Evolutionary conservation across 1,284 basidiomycete genomes (phyloP), one percentile per base, ranked within the genome.

Genomic region (Agroathelia rolfsii): DNA sequence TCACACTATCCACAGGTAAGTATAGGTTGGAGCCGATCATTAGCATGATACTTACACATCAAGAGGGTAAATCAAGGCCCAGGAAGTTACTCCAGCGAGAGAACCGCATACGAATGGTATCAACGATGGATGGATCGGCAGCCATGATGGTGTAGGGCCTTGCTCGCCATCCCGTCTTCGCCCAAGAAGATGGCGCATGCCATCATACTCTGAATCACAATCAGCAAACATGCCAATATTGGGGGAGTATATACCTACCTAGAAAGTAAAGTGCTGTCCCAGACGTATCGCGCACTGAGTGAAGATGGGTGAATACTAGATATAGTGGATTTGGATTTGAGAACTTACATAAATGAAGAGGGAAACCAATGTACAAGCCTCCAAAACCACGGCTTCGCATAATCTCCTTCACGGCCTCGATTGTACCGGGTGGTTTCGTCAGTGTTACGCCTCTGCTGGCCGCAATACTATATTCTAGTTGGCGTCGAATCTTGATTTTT

Each of bases 381-480:
- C 59, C 48, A 10, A 82, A 36, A n/a, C 87, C 87, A 42, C 71
- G 76, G 16, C 60, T 51, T 42, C 62, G 63, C 46, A 76, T 69
- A 26, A 84, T 85, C 20, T 84, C 82, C 32, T 59, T 67, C 39
- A 78, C 76, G n/a, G 82, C 80, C 39, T 76, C 66, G 32, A 71
- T 37, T n/a, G 83, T 89, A 24, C 69, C 66, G 17, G 83, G 84
- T 10, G 83, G 74, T 49, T 78, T 84, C 4, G 57, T 58, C 31
- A 87, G 50, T 10, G 66, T 58, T 21, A 81, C 37, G 3, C 86
- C 84, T 48, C 81, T 82, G 52, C 64, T 78, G 14, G 75, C 73
- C 14, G 89, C 87, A 39, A 97, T 97, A 30, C 87, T 78, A 49
- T 86, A 97, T 58, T 97, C 94, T 31, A 98, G 65, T 50, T 98